These are phyloP conservation scores for Daldinia grandis DNA, from an alignment of 495 filamentous ascomycete species.

Conservation along the genomic window DNA sequence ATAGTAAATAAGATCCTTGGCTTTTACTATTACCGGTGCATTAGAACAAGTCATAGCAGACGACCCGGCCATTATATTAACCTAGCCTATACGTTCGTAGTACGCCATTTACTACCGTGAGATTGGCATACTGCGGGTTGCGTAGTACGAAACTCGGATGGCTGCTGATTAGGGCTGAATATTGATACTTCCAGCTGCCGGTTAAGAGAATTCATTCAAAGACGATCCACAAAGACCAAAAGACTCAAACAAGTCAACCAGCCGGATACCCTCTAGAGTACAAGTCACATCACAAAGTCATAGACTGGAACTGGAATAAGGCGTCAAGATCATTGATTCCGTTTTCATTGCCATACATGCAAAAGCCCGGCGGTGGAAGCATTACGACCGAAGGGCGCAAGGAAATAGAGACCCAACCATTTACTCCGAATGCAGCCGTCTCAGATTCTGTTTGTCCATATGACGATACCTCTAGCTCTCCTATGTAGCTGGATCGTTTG, in stretches of 20 bases:
- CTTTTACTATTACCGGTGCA: not conserved
- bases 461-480: constrained; percentile 44
- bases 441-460: constrained; percentile 54
- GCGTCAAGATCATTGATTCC: constrained; percentile 62
- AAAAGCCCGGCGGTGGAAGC: constrained; percentile 51
- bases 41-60: not conserved
- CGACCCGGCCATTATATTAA: too few relatives aligned
- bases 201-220: too few relatives aligned
- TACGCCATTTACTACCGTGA: too few relatives aligned
- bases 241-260: not conserved
- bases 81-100: too few relatives aligned
- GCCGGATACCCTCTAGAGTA: not conserved
- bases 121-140: too few relatives aligned
- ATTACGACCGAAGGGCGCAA: constrained; percentile 54
- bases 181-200: too few relatives aligned
- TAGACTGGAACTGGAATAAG: constrained; percentile 7
- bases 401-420: constrained; percentile 62
- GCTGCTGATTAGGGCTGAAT: too few relatives aligned
- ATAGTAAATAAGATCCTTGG: not conserved
- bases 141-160: too few relatives aligned
- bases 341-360: constrained; percentile 65
- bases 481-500: constrained; percentile 43
- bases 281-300: not conserved
- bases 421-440: constrained; percentile 65
- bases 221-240: not conserved